Evolutionary conservation across 495 filamentous ascomycete species (phyloP).

Genomic region (Tuber umbilicatum): DNA sequence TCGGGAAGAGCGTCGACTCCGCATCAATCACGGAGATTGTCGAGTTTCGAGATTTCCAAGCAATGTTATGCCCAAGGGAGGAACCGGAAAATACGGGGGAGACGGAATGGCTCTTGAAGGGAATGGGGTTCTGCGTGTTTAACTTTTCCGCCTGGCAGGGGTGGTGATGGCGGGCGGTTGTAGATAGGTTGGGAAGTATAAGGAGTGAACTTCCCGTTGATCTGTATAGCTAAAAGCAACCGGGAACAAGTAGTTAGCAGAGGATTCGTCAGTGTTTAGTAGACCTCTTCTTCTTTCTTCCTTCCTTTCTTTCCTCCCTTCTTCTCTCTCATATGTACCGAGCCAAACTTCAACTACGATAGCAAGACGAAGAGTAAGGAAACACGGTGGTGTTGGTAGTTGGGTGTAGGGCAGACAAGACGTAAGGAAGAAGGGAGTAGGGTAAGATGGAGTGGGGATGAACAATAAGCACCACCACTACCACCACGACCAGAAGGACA

Average conservation of each 20-base stretch:
- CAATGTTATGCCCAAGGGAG: slow-evolving; percentile 20
- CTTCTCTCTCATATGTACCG: neutral
- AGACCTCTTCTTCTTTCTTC: neutral
- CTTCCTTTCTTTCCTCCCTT: neutral
- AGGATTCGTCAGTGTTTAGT: neutral
- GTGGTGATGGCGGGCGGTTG: neutral
- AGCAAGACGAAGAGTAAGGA: neutral
- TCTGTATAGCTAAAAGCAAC: neutral
- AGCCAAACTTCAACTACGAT: neutral
- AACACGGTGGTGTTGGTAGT: slow-evolving; percentile 16
- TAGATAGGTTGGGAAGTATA: slow-evolving; percentile 20
- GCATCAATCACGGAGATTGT: slow-evolving; percentile 37
- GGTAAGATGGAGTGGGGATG: slow-evolving; percentile 7
- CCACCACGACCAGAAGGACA: neutral
- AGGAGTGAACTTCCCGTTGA: slow-evolving; percentile 20
- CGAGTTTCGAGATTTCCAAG: slow-evolving; percentile 16
- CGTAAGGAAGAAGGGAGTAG: slow-evolving; percentile 15
- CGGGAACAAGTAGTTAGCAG: neutral
- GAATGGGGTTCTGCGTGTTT: neutral
- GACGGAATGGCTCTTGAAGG: slow-evolving; percentile 4
- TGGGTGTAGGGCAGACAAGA: slow-evolving; percentile 7
- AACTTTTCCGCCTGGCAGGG: neutral
- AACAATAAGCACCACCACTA: slow-evolving; percentile 26
- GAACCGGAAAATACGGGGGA: slow-evolving; percentile 17
- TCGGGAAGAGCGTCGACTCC: slow-evolving; percentile 42